phyloP scores from a whole-genome alignment of 495 filamentous ascomycete species.

The Xylaria telfairii region DNA sequence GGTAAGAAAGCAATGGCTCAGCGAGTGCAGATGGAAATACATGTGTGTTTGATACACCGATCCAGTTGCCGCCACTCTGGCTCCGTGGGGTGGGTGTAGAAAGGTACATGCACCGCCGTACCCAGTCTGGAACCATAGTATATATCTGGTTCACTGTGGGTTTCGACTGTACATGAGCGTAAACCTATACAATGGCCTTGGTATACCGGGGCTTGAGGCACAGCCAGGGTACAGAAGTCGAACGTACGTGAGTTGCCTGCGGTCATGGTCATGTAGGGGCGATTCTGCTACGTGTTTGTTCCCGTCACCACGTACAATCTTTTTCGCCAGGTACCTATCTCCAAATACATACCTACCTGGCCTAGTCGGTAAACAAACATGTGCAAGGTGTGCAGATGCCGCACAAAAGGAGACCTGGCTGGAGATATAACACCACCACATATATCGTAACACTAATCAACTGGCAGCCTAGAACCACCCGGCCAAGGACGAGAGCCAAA shows the following conservation, averaged over 20 bases:
- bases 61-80: slow-evolving; percentile 11
- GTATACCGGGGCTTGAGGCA: neutral
- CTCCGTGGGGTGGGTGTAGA: slow-evolving; percentile 11
- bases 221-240: neutral
- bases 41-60: slow-evolving; percentile 22
- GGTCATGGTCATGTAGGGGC: neutral
- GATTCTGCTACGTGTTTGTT: neutral
- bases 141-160: neutral
- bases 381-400: neutral
- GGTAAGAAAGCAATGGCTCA: slow-evolving; percentile 3
- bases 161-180: neutral
- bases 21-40: slow-evolving; percentile 15
- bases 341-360: too few species aligned
- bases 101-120: neutral
- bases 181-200: neutral
- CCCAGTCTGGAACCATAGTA: neutral
- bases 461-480: neutral
- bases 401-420: neutral
- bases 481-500: neutral
- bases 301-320: neutral
- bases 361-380: neutral
- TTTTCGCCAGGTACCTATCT: too few species aligned
- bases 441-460: slow-evolving; percentile 2
- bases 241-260: neutral
- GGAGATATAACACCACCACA: slow-evolving; percentile 5